Evolutionary conservation across 2,329 filamentous ascomycete genomes (phyloP).

Genomic region (Phialophora verrucosa): DNA sequence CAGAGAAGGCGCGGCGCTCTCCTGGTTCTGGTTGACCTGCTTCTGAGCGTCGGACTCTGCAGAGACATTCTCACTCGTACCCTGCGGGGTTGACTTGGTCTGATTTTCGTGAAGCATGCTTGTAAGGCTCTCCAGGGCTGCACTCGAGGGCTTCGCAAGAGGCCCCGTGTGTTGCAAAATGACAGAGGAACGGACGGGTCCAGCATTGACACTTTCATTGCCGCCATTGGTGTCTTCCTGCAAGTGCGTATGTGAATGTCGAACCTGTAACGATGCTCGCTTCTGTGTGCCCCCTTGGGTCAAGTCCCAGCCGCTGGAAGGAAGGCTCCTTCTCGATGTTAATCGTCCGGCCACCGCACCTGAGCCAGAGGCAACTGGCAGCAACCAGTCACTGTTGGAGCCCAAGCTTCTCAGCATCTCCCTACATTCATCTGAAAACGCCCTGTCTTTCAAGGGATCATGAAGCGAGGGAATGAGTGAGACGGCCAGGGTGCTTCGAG

Average conservation of each 20-base stretch:
- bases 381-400: constrained; percentile 29
- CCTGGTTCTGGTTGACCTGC: neutral
- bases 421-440: constrained; percentile 32
- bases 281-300: neutral
- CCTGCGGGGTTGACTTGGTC: neutral
- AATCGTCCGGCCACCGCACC: neutral
- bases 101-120: neutral
- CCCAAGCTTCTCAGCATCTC: constrained; percentile 28
- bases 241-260: neutral
- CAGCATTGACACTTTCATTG: neutral
- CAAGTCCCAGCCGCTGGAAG: neutral
- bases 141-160: neutral
- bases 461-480: constrained; percentile 33
- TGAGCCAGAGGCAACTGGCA: constrained; percentile 14
- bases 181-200: neutral
- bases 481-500: constrained; percentile 2
- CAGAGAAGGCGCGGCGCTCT: neutral
- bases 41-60: neutral
- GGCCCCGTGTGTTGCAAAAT: neutral
- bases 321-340: neutral
- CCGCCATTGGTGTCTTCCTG: neutral
- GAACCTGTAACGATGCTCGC: neutral
- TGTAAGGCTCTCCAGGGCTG: neutral
- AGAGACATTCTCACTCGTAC: neutral
- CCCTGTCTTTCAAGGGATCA: constrained; percentile 30